Evolutionary conservation across 495 filamentous ascomycete species (phyloP), one percentile per base, ranked within the genome.

Genomic region (Neurospora sublineolata): DNA sequence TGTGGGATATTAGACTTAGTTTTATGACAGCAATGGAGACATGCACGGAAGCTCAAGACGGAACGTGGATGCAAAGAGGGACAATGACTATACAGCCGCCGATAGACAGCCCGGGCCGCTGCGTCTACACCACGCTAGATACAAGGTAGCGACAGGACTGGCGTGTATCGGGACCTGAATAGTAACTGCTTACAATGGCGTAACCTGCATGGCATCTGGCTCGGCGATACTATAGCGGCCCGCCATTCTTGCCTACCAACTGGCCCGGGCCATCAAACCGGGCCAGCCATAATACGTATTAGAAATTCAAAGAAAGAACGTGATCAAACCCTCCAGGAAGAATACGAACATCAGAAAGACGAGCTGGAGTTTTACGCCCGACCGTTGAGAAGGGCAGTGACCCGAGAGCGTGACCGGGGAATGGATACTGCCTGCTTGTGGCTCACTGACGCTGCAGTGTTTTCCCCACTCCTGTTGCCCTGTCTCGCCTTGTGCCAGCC

Each of bases 401-500:
- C 52, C 52, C 52, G 52, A 60, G 52, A 60, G 52, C 52, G 52
- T 60, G 52, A 69, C 36, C 67, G 64, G 68, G 69, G 18, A 67
- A 68, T 70, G 52, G 69, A 37, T 42, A 71, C 69, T 73, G 72
- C 67, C 69, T 36, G 52, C 52, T 60, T 60, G 52, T 33, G 12
- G 27, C 52, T 60, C 52, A 60, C 52, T 60, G 52, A 60, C 52
- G 52, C 52, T 60, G 14, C 27, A 60, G 23, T 6, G 33, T 60
- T 70, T 73, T 70, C 68, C 68, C 71, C 68, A 38, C 71, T 67
- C 68, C 33, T 60, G 52, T 60, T 18, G 23, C 18, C 38, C 69
- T 70, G 23, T 37, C 52, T 64, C 39, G 36, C 44, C 72, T 70
- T 71, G 12, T 39, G 46, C 69, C 72, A 73, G 69, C 69, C 69